phyloP scores from a whole-genome alignment of 75 land plant species.

The Picea sitchensis region DNA sequence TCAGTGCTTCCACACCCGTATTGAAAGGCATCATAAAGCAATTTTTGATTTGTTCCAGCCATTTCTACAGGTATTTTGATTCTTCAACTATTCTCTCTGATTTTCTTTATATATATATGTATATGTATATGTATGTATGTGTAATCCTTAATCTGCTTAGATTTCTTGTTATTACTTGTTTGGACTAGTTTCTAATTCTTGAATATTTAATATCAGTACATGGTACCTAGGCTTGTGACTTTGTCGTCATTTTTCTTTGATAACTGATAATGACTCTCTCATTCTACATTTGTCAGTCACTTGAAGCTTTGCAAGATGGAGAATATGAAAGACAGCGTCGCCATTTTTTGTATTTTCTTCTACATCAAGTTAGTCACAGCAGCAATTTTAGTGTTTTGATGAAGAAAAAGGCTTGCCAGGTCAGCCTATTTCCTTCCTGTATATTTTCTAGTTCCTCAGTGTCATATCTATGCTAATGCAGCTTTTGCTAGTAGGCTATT shows the following conservation, averaged over 20 bases:
- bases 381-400: slow-evolving; percentile 80
- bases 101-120: not conserved
- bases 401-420: slow-evolving; percentile 85
- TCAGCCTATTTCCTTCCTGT: slow-evolving; percentile 12
- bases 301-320: slow-evolving; percentile 95
- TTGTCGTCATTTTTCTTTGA: not conserved
- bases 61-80: slow-evolving; percentile 71
- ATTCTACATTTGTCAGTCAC: slow-evolving; percentile 47
- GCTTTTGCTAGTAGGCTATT: not conserved
- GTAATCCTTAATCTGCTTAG: not conserved
- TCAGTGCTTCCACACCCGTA: slow-evolving; percentile 88
- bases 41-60: slow-evolving; percentile 94
- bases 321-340: slow-evolving; percentile 95
- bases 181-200: not conserved
- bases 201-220: not conserved
- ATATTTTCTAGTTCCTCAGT: not conserved
- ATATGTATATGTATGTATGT: not conserved
- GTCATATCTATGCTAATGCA: not conserved
- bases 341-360: slow-evolving; percentile 85
- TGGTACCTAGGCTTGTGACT: not conserved
- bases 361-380: slow-evolving; percentile 90
- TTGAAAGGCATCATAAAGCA: slow-evolving; percentile 89
- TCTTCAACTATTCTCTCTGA: not conserved
- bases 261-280: not conserved
- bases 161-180: slow-evolving; percentile 1